Evolutionary conservation across 495 filamentous ascomycete genomes (phyloP).

Genomic region (Mytilinidion resinicola): DNA sequence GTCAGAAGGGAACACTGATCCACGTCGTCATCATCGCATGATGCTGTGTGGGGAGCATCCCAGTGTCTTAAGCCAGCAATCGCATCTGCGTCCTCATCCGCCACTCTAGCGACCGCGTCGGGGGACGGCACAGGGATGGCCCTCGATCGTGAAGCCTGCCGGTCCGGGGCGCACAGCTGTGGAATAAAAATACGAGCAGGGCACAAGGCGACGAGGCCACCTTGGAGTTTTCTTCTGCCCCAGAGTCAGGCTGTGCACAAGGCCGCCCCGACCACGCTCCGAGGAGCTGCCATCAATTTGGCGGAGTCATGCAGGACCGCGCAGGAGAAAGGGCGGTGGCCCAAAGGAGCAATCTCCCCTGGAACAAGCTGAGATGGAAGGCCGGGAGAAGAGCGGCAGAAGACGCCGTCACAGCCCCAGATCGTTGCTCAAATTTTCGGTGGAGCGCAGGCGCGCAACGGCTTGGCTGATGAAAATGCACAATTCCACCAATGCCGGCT

Average conservation of each 20-base stretch:
- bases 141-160: too few species aligned
- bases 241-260: background rate
- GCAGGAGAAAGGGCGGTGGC: slow-evolving; percentile 3
- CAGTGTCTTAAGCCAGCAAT: too few species aligned
- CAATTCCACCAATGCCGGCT: too few species aligned
- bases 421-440: background rate
- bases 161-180: background rate
- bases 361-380: slow-evolving; percentile 15
- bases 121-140: too few species aligned
- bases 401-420: slow-evolving; percentile 6
- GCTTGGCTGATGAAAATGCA: too few species aligned
- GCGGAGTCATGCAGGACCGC: background rate
- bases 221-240: background rate
- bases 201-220: background rate
- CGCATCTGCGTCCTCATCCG: too few species aligned
- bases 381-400: slow-evolving; percentile 24
- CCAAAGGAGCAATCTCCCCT: slow-evolving; percentile 1
- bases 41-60: too few species aligned
- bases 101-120: too few species aligned
- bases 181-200: background rate
- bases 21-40: too few species aligned
- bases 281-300: background rate
- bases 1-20: too few species aligned
- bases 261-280: too few species aligned
- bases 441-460: too few species aligned